Base-by-base conservation (phyloP, 108 stramenopile species). In the Nitzschia inconspicua region DNA sequence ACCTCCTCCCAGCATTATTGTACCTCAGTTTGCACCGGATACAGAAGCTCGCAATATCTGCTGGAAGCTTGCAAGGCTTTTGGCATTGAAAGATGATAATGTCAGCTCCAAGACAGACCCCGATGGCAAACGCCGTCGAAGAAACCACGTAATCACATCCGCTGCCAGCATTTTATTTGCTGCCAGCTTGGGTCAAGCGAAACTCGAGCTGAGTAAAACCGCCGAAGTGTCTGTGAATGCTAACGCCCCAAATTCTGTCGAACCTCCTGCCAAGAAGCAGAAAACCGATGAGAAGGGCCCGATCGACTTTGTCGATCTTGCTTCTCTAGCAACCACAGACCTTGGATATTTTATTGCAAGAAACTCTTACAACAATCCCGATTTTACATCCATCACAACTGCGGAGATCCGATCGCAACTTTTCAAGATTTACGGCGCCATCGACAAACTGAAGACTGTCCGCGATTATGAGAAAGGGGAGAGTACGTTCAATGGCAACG, bases 31-130 rank as follows among this genome's bases (percentile, higher is more conserved):
- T 36, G 34, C 53, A 16, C 53, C 53, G 2, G 53, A 54, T 37
- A 54, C 53, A 19, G 53, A 54, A 28, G 53, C 53, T 16, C 53
- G 53, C 34, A 54, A 54, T 36, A 32, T 54, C 37, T 54, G 53
- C 24, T 54, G 53, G 53, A 54, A 54, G 53, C 34, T 54, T 34
- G 34, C 53, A 54, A 54, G 53, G 37, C 23, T 54, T n/a, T 35
- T 54, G 7, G 53, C 35, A 2, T 20, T 54, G 53, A 54, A 35
- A 16, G n/a, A 18, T 19, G 53, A 54, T 18, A 18, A 36, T 22
- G 28, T 23, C 9, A 36, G 13, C 19, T n/a, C n/a, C n/a, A 54
- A 54, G 35, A 36, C 53, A 19, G 34, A 54, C 53, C 53, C 53
- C 7, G 53, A 54, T 19, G 28, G 6, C 20, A 54, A 54, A 23